phyloP scores from a whole-genome alignment of 306 rosid genomes.

The barrel medic (Medicago truncatula) region MtrunA17r5.0-ANR NC_053046.1:43087001-43087500 shows the following conservation, averaged over 20 bases:
- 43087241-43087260: too few relatives aligned
- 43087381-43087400: neutral
- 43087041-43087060: slow-evolving; percentile 31
- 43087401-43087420: slow-evolving; percentile 23
- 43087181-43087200: slow-evolving; percentile 98
- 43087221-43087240: slow-evolving; percentile 5
- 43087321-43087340: neutral
- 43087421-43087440: neutral
- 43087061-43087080: slow-evolving; percentile 60
- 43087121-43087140: slow-evolving; percentile 78
- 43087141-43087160: slow-evolving; percentile 85
- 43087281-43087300: too few relatives aligned
- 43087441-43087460: slow-evolving; percentile 18
- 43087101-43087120: slow-evolving; percentile 87
- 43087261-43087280: too few relatives aligned
- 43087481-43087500: slow-evolving; percentile 82
- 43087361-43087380: neutral
- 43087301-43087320: too few relatives aligned
- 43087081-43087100: slow-evolving; percentile 93
- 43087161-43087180: slow-evolving; percentile 97
- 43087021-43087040: neutral
- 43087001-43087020: slow-evolving; percentile 22
- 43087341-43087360: slow-evolving; percentile 17
- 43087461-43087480: slow-evolving; percentile 29
- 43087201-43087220: slow-evolving; percentile 83